Evolutionary conservation across 106 monocot genomes (phyloP).

Genomic region (Allium cepa): DNA sequence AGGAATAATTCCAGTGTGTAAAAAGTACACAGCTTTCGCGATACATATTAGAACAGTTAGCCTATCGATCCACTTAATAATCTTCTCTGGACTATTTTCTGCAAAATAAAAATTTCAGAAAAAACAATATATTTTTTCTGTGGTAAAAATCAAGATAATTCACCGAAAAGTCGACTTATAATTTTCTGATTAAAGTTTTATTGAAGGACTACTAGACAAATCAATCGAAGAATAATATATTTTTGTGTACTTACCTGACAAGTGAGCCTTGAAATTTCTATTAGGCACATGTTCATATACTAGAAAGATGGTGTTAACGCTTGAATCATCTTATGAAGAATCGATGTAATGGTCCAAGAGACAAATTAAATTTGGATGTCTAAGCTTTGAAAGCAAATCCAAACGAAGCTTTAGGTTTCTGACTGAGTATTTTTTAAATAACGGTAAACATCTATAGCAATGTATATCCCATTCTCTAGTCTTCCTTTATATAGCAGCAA

Average conservation of each 20-base stretch:
- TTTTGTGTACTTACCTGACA: slow-evolving; percentile 45
- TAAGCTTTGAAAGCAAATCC: slow-evolving; percentile 93
- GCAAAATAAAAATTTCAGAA: slow-evolving; percentile 11
- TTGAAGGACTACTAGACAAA: too few relatives aligned
- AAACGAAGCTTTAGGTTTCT: slow-evolving; percentile 88
- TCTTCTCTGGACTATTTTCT: slow-evolving; percentile 54
- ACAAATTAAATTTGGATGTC: slow-evolving; percentile 89
- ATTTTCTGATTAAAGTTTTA: too few relatives aligned
- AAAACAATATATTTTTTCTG: not conserved
- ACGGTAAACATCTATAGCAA: slow-evolving; percentile 84
- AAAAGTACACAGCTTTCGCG: slow-evolving; percentile 79
- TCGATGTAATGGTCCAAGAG: slow-evolving; percentile 93
- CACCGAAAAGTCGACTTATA: too few relatives aligned
- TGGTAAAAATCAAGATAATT: too few relatives aligned
- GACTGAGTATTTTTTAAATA: slow-evolving; percentile 67
- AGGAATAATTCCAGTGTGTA: slow-evolving; percentile 90
- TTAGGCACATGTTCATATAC: slow-evolving; percentile 78
- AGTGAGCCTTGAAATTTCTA: slow-evolving; percentile 56
- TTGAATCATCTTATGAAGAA: slow-evolving; percentile 48
- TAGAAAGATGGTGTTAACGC: slow-evolving; percentile 68
- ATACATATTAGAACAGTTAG: slow-evolving; percentile 64
- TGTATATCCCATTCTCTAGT: slow-evolving; percentile 73
- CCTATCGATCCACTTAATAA: slow-evolving; percentile 73
- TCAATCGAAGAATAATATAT: not conserved
- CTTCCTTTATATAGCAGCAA: slow-evolving; percentile 88